Evolutionary conservation across 2,329 filamentous ascomycete genomes (phyloP).

Genomic region (Neofusicoccum umdonicola): DNA sequence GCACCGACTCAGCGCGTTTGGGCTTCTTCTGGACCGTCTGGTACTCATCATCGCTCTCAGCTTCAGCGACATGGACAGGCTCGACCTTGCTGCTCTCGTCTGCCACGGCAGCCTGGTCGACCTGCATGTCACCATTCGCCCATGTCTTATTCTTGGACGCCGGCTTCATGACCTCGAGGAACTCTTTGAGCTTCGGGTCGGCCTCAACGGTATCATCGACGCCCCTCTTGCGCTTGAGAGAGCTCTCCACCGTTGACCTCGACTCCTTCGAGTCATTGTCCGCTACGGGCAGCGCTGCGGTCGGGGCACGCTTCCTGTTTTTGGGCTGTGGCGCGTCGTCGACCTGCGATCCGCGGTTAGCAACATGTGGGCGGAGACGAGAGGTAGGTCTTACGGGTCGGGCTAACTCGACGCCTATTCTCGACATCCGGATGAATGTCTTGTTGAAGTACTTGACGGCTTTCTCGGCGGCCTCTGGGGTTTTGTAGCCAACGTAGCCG

Average conservation of each 20-base stretch:
- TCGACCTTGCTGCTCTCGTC: slow-evolving; percentile 24
- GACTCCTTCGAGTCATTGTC: slow-evolving; percentile 19
- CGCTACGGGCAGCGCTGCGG: neutral
- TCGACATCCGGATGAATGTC: slow-evolving; percentile 93
- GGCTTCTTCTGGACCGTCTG: slow-evolving; percentile 57
- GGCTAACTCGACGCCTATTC: slow-evolving; percentile 84
- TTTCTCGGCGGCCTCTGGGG: slow-evolving; percentile 71
- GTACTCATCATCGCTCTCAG: slow-evolving; percentile 74
- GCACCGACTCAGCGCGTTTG: slow-evolving; percentile 28
- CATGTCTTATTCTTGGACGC: slow-evolving; percentile 63
- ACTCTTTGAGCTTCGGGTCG: slow-evolving; percentile 83
- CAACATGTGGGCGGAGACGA: slow-evolving; percentile 4
- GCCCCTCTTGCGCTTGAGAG: slow-evolving; percentile 68
- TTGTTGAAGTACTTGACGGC: slow-evolving; percentile 95
- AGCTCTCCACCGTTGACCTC: slow-evolving; percentile 19
- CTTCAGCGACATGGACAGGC: slow-evolving; percentile 30
- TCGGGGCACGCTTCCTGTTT: slow-evolving; percentile 6
- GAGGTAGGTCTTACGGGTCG: slow-evolving; percentile 60
- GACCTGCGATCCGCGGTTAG: slow-evolving; percentile 1
- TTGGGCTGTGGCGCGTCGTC: slow-evolving; percentile 16
- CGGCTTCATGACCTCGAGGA: slow-evolving; percentile 75
- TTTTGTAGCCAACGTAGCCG: slow-evolving; percentile 93
- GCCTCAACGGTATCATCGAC: slow-evolving; percentile 51
- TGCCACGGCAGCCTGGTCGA: slow-evolving; percentile 18
- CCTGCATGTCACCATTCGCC: slow-evolving; percentile 52